Conservation (phyloP, 768 basidiomycete species). For the Tricholoma saponaceum region DNA sequence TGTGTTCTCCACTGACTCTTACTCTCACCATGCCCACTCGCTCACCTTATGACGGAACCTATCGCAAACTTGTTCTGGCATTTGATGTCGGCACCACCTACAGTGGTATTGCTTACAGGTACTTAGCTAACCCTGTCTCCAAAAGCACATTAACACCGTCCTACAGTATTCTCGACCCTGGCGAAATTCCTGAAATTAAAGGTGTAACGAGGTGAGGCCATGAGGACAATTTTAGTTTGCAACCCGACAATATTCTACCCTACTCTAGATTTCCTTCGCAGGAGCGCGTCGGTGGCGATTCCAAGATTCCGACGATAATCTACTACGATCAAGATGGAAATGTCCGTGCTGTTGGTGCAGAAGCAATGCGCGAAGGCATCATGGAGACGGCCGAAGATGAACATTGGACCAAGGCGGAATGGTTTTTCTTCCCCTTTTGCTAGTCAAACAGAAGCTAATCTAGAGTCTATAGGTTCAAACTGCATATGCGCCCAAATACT, state of each 20-base stretch:
- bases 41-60: constrained; percentile 32
- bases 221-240: constrained; percentile 13
- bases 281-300: constrained; percentile 36
- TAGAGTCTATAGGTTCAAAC: constrained; percentile 23
- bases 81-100: constrained; percentile 49
- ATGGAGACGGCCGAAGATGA: constrained; percentile 37
- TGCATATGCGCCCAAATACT: constrained; percentile 11
- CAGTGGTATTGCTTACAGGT: constrained; percentile 42
- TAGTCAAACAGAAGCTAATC: too few species aligned
- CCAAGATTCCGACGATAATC: constrained; percentile 41
- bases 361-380: constrained; percentile 33
- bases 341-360: constrained; percentile 40
- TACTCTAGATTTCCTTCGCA: constrained; percentile 43
- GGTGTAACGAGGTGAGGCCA: constrained; percentile 32
- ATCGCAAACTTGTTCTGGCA: constrained; percentile 40
- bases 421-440: constrained; percentile 25
- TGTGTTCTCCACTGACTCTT: not conserved
- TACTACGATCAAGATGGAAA: constrained; percentile 39
- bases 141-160: not conserved
- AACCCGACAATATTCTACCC: not conserved
- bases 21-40: constrained; percentile 14
- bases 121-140: not conserved
- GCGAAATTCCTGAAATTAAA: constrained; percentile 28
- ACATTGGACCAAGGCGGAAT: constrained; percentile 44
- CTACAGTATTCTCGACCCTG: constrained; percentile 29